phyloP scores from a whole-genome alignment of 305 asterid genomes.

The Solanum hybrid region DNA sequence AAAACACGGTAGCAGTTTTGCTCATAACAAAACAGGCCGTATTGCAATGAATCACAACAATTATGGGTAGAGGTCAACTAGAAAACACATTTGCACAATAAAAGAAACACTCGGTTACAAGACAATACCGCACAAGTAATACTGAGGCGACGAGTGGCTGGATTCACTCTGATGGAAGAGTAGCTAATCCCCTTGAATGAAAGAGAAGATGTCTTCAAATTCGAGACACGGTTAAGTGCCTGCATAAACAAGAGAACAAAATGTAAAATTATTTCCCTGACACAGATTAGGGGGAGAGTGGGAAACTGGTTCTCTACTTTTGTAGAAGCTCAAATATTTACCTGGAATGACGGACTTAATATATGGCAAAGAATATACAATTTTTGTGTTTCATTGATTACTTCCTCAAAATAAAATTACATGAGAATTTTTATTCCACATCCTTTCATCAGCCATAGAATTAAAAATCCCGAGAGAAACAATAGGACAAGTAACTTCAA shows the following conservation, averaged over 20 bases:
- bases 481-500: neutral
- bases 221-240: neutral
- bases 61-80: neutral
- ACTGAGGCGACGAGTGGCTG: conserved; percentile 44
- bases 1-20: neutral
- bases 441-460: neutral
- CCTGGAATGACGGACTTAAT: neutral
- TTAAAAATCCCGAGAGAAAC: neutral
- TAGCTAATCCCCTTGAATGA: conserved; percentile 51
- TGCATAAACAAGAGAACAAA: neutral
- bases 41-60: neutral
- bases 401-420: neutral
- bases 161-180: conserved; percentile 43
- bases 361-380: neutral
- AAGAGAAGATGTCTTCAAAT: conserved; percentile 12
- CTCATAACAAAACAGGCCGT: neutral
- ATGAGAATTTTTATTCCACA: neutral
- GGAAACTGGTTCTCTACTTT: neutral
- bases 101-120: neutral
- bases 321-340: neutral
- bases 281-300: neutral
- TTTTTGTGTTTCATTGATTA: neutral
- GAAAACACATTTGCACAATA: neutral
- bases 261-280: neutral
- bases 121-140: conserved; percentile 53